A percentile compares a stretch with the other conserved stretches of the same genome.
These are phyloP conservation scores for Pythium pyrilobum DNA, from an alignment of 352 stramenopile species.

Conservation along the genomic window DNA sequence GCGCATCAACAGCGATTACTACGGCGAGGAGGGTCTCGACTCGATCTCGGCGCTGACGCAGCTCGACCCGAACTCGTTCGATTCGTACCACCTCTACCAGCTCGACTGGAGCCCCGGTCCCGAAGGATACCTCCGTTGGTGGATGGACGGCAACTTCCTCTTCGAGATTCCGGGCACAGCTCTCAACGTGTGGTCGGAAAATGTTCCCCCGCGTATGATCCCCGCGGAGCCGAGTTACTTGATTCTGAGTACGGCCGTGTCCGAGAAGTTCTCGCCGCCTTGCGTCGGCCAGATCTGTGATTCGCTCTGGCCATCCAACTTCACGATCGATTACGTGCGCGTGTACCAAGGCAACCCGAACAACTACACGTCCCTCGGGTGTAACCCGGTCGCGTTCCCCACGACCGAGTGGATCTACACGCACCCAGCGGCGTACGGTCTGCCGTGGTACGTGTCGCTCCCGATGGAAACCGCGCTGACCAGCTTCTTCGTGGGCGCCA, in stretches of 20 bases:
- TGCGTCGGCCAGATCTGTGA: conserved; percentile 92
- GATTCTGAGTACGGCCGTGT: conserved; percentile 97
- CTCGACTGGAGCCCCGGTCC: conserved; percentile 93
- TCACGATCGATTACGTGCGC: conserved; percentile 94
- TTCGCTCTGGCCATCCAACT: conserved; percentile 88
- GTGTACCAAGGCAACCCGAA: conserved; percentile 92
- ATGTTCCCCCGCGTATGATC: conserved; percentile 77
- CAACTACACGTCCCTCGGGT: conserved; percentile 90
- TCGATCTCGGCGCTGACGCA: conserved; percentile 93
- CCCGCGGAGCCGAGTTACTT: conserved; percentile 96
- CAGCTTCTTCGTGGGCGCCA: conserved; percentile 51
- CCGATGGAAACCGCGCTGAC: conserved; percentile 39
- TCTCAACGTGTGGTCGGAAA: conserved; percentile 74
- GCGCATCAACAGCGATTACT: conserved; percentile 93
- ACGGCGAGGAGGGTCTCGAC: conserved; percentile 92
- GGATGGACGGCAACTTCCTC: conserved; percentile 91
- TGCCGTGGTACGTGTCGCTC: conserved; percentile 79
- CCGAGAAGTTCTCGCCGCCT: conserved; percentile 91
- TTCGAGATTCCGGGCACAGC: conserved; percentile 90
- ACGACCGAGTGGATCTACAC: conserved; percentile 90
- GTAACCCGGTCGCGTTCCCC: conserved; percentile 87
- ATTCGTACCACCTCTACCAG: conserved; percentile 91
- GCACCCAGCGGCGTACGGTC: conserved; percentile 79
- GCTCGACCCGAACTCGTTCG: conserved; percentile 89
- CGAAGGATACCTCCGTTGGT: conserved; percentile 92